A percentile compares a stretch with the other conserved stretches of the same genome.
Conservation (phyloP, 805 yeast species). For the Saccharomyces paradoxus region DNA sequence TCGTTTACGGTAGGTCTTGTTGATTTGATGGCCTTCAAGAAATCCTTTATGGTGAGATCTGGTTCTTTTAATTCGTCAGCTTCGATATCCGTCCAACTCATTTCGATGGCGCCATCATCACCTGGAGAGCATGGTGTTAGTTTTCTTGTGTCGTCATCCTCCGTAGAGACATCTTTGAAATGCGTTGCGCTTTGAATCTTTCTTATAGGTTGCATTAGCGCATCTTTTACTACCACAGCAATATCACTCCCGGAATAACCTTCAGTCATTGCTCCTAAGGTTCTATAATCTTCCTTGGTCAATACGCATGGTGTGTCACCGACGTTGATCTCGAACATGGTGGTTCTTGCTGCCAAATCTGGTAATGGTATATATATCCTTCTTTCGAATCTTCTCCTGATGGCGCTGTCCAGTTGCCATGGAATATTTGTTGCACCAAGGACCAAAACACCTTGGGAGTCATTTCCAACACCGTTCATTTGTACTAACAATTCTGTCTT, state of each 20-base stretch:
- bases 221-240: slow-evolving; percentile 94
- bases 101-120: slow-evolving; percentile 74
- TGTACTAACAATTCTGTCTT: slow-evolving; percentile 93
- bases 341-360: slow-evolving; percentile 82
- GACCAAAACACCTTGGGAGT: slow-evolving; percentile 83
- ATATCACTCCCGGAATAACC: slow-evolving; percentile 98
- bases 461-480: slow-evolving; percentile 98
- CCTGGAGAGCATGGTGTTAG: slow-evolving; percentile 97
- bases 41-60: slow-evolving; percentile 79
- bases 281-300: slow-evolving; percentile 60
- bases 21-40: slow-evolving; percentile 81
- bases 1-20: slow-evolving; percentile 93
- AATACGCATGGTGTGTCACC: slow-evolving; percentile 83
- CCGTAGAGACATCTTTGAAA: slow-evolving; percentile 52
- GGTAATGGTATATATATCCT: slow-evolving; percentile 94
- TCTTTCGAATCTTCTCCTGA: slow-evolving; percentile 90
- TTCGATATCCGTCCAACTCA: slow-evolving; percentile 88
- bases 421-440: slow-evolving; percentile 97
- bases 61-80: slow-evolving; percentile 90
- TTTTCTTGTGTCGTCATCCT: slow-evolving; percentile 34
- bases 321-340: slow-evolving; percentile 90
- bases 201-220: slow-evolving; percentile 94
- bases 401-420: slow-evolving; percentile 97
- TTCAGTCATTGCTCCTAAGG: slow-evolving; percentile 86
- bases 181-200: slow-evolving; percentile 95